Evolutionary conservation across 495 filamentous ascomycete species (phyloP).

Genomic region (Annulohypoxylon maeteangense): DNA sequence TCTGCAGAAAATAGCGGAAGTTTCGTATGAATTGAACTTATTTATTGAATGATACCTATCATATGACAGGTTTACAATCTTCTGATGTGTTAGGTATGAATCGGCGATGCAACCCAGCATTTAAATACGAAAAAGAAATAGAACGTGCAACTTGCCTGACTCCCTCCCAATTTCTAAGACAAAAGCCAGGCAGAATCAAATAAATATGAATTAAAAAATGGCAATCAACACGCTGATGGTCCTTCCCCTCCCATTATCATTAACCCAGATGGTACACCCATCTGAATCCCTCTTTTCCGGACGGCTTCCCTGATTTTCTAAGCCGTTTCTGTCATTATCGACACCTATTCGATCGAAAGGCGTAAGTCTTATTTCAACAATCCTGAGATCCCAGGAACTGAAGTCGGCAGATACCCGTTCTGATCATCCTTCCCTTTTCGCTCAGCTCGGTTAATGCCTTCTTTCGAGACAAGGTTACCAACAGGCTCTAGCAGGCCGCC

Average conservation of each 20-base stretch:
- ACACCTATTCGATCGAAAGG: neutral
- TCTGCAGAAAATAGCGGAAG: too few relatives aligned
- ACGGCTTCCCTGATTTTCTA: neutral
- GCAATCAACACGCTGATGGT: too few relatives aligned
- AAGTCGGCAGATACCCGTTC: constrained; percentile 57
- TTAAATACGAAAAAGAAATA: too few relatives aligned
- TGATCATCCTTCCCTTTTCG: constrained; percentile 68
- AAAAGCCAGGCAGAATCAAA: neutral
- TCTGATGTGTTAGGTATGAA: neutral
- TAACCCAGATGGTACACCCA: too few relatives aligned
- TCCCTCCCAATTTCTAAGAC: neutral
- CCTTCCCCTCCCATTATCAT: too few relatives aligned
- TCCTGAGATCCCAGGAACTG: constrained; percentile 16
- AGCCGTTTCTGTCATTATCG: neutral
- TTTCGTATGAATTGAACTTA: neutral
- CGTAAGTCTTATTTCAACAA: constrained; percentile 16
- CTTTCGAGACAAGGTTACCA: constrained; percentile 68
- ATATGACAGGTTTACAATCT: neutral
- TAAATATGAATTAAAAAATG: too few relatives aligned
- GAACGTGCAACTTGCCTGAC: too few relatives aligned
- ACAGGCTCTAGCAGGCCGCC: constrained; percentile 69
- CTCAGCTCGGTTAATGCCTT: constrained; percentile 73
- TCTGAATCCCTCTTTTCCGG: too few relatives aligned
- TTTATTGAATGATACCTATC: neutral
- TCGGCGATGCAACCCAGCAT: too few relatives aligned